These are phyloP conservation scores for Ophidiomyces ophidiicola DNA, from an alignment of 2,329 filamentous ascomycete species.

Conservation along the genomic window DNA sequence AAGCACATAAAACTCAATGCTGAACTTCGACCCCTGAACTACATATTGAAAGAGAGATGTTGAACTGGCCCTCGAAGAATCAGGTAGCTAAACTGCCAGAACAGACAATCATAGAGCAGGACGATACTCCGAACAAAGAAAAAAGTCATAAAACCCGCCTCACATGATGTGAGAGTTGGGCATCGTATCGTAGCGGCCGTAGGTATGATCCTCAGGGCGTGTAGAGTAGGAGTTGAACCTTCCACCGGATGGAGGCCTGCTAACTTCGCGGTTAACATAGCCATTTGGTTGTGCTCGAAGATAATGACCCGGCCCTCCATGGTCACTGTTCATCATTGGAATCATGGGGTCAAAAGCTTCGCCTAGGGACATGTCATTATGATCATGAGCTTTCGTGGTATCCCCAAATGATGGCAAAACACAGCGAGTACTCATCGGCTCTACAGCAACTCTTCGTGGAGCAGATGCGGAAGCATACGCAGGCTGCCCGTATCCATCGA, in stretches of 20 bases:
- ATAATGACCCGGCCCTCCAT: conserved; percentile 19
- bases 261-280: conserved; percentile 17
- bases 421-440: conserved; percentile 18
- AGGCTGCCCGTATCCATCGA: conserved; percentile 27
- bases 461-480: conserved; percentile 19
- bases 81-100: not conserved
- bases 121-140: conserved; percentile 16
- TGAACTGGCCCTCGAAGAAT: not conserved
- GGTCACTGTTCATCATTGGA: conserved; percentile 22
- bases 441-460: conserved; percentile 18
- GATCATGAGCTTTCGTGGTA: conserved; percentile 20
- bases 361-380: conserved; percentile 19
- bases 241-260: conserved; percentile 19
- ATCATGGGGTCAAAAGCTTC: conserved; percentile 25
- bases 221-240: conserved; percentile 26
- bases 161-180: conserved; percentile 27
- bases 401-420: conserved; percentile 23
- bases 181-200: conserved; percentile 26
- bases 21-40: not conserved
- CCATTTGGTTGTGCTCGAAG: conserved; percentile 14
- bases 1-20: no score
- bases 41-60: not conserved
- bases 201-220: conserved; percentile 19
- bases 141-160: conserved; percentile 4
- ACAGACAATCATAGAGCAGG: not conserved